Base-by-base conservation (phyloP, 2,329 filamentous ascomycete genomes). In the Calonectria pseudoreteaudii region DNA sequence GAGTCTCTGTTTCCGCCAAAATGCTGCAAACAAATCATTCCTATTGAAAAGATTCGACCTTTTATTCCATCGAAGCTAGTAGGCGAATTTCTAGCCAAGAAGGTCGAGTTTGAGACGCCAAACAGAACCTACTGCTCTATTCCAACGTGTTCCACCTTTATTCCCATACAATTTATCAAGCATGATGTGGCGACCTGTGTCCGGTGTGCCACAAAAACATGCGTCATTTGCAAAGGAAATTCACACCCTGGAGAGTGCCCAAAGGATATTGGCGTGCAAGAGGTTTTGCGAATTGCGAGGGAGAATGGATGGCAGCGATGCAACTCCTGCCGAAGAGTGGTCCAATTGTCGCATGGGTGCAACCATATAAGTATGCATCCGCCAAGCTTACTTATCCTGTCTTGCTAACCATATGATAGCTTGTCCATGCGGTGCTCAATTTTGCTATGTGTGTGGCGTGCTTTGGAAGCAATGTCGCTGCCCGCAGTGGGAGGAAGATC, bases 341-440 rank as follows among this genome's bases (percentile, higher is more conserved):
- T 92, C 0, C 89, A 91, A 80, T 81, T 90, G 0, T 36, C 78
- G 0, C n/a, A 44, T 0, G 90, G 91, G 1, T 92, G 91, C 73
- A 84, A 89, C 66, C 90, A 92, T 66, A 92, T 92, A 4, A 89
- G 90, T 92, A 76, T 79, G 88, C 87, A 8, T 34, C 31, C 4
- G 8, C 23, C 6, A 30, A 18, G 1, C 1, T 31, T 18, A 41
- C 16, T 7, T 10, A 31, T 13, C 11, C 23, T 38, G 8, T 4
- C 7, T 8, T 38, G 28, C 18, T 66, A 20, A 58, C 20, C 44
- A 71, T 13, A 23, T 28, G 26, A 16, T 44, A 85, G 90, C 86
- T 0, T 91, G 88, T 56, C 78, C 28, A 2, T 91, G 89, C 44
- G 76, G 83, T 0, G 80, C 83, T 0, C 20, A 89, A 20, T 90